Evolutionary conservation across 345 rosid genomes (phyloP).

Genomic region (Barbarea vulgaris): DNA sequence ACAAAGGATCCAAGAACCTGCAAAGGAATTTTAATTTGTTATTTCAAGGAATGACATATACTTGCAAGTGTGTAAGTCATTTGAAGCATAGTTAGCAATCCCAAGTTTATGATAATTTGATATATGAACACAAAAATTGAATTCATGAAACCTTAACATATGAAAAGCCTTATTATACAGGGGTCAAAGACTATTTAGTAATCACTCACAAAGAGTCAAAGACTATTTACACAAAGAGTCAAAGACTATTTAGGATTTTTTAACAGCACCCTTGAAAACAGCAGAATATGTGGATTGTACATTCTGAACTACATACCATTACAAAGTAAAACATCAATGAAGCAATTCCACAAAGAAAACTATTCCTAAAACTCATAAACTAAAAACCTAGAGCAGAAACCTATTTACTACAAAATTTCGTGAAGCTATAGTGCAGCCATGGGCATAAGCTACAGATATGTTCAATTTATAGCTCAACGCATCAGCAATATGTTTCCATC

Average conservation of each 20-base stretch:
- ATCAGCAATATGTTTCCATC: slow-evolving; percentile 11
- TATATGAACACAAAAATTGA: neutral
- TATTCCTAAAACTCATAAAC: neutral
- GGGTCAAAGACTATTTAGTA: neutral
- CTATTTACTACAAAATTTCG: neutral
- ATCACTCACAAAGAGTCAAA: neutral
- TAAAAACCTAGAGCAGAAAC: neutral
- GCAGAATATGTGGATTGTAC: neutral
- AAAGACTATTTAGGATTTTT: neutral
- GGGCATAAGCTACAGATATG: neutral
- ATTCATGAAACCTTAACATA: neutral
- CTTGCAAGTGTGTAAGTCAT: neutral
- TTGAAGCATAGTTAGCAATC: neutral
- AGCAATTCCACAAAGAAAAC: neutral
- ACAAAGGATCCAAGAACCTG: slow-evolving; percentile 85
- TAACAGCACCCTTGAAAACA: neutral
- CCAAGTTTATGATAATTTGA: neutral
- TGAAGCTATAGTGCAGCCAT: neutral
- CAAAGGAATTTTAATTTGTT: slow-evolving; percentile 5
- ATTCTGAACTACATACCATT: neutral
- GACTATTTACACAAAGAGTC: neutral
- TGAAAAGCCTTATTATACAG: neutral
- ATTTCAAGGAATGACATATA: slow-evolving; percentile 15
- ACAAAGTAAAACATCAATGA: neutral
- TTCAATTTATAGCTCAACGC: neutral